Evolutionary conservation across 805 yeast genomes (phyloP).

Genomic region (Candida ficus): DNA sequence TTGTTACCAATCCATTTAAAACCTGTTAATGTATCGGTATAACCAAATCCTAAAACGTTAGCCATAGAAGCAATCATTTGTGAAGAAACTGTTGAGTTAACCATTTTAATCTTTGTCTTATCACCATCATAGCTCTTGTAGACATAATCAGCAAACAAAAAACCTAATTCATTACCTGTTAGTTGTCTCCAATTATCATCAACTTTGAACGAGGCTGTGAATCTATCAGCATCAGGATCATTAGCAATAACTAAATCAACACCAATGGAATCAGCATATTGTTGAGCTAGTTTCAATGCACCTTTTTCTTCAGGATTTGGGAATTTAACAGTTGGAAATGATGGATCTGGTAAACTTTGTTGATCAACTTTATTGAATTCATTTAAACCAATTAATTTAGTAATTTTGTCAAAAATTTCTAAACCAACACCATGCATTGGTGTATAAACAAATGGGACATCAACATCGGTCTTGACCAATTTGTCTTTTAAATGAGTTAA

Average conservation of each 20-base stretch:
- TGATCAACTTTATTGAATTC: constrained; percentile 42
- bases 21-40: constrained; percentile 85
- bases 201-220: constrained; percentile 68
- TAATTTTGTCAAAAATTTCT: constrained; percentile 45
- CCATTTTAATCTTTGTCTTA: too few relatives aligned
- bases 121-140: constrained; percentile 25
- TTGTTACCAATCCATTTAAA: constrained; percentile 96
- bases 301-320: constrained; percentile 98
- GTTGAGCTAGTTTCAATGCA: constrained; percentile 71
- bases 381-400: constrained; percentile 32
- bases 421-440: constrained; percentile 96
- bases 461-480: too few relatives aligned
- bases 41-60: constrained; percentile 49
- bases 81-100: constrained; percentile 91
- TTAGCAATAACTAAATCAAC: constrained; percentile 69
- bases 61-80: constrained; percentile 75
- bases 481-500: too few relatives aligned
- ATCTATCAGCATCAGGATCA: constrained; percentile 97
- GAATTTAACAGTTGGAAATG: constrained; percentile 77
- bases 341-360: constrained; percentile 78
- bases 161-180: constrained; percentile 90
- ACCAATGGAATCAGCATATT: constrained; percentile 45
- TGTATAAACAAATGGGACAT: constrained; percentile 67
- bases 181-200: constrained; percentile 63
- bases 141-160: constrained; percentile 67